Evolutionary conservation across 202 grass and related monocot species (phyloP).

Genomic region (Hordeum pubiflorum): DNA sequence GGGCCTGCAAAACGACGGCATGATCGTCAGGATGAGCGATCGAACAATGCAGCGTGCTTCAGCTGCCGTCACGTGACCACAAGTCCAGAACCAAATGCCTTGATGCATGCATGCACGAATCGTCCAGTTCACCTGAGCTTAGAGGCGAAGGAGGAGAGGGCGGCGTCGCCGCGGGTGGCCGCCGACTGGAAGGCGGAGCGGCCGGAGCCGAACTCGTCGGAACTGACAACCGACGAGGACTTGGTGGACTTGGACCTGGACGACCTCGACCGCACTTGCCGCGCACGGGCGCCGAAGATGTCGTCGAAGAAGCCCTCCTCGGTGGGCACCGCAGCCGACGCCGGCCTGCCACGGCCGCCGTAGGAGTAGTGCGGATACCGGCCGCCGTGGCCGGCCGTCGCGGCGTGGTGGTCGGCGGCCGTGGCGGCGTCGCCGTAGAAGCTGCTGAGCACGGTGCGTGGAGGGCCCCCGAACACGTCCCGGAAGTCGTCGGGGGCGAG

Average conservation of each 20-base stretch:
- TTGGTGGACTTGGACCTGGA: conserved; percentile 65
- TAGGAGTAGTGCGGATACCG: conserved; percentile 8
- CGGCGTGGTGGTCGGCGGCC: background rate
- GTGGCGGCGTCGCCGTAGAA: conserved; percentile 42
- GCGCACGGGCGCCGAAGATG: conserved; percentile 48
- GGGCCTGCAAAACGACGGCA: conserved; percentile 32
- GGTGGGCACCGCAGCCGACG: conserved; percentile 39
- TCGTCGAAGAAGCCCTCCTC: conserved; percentile 77
- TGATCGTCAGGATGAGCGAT: background rate
- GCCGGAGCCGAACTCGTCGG: conserved; percentile 40
- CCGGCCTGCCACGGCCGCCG: background rate
- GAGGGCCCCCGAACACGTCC: conserved; percentile 89
- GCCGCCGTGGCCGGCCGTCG: background rate
- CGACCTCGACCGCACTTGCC: conserved; percentile 40
- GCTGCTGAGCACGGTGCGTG: conserved; percentile 71
- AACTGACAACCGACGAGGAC: conserved; percentile 60
- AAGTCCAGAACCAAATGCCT: too few species aligned
- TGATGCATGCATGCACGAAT: background rate
- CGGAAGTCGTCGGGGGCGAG: conserved; percentile 64
- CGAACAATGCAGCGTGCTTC: background rate
- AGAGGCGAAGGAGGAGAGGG: conserved; percentile 63
- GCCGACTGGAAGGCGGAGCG: conserved; percentile 16
- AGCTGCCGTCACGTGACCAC: background rate
- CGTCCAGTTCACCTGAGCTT: conserved; percentile 57
- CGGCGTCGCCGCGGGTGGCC: conserved; percentile 30